Evolutionary conservation across 257 asterid species (phyloP).

Genomic region (Apocynum venetum): DNA sequence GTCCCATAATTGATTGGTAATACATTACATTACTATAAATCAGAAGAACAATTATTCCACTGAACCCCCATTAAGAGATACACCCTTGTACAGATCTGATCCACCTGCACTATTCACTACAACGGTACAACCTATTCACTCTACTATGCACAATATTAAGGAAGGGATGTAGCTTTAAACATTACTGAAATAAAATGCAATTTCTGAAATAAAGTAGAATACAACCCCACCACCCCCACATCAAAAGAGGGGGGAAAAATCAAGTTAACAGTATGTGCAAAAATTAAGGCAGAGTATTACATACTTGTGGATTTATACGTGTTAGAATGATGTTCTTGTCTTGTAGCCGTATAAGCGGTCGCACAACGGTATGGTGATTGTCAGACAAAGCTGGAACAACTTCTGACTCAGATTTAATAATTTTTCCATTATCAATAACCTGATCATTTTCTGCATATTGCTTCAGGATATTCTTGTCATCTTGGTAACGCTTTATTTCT

Average conservation of each 20-base stretch:
- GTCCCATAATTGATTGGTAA: constrained; percentile 20
- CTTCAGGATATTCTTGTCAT: constrained; percentile 77
- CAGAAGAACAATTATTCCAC: neutral
- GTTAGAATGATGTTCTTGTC: constrained; percentile 89
- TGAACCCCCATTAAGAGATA: neutral
- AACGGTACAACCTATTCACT: neutral
- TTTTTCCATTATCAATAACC: constrained; percentile 81
- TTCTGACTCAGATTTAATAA: constrained; percentile 77
- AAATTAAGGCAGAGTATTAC: neutral
- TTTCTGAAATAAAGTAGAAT: neutral
- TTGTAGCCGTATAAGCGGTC: constrained; percentile 83
- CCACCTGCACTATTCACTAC: neutral
- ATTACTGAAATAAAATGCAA: neutral
- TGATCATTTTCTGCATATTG: constrained; percentile 96
- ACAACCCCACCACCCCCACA: neutral
- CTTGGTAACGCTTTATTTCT: constrained; percentile 88
- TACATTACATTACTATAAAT: neutral
- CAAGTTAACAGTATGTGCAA: neutral
- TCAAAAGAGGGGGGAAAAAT: too few species aligned
- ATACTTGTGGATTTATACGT: constrained; percentile 85
- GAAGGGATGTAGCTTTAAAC: neutral
- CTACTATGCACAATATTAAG: neutral
- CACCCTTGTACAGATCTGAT: neutral
- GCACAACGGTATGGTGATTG: constrained; percentile 73
- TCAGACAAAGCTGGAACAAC: constrained; percentile 82